A percentile compares a stretch with the other conserved stretches of the same genome.
These are phyloP conservation scores for Ganoderma meredithae DNA, from an alignment of 1,284 basidiomycete genomes.

Conservation along the genomic window DNA sequence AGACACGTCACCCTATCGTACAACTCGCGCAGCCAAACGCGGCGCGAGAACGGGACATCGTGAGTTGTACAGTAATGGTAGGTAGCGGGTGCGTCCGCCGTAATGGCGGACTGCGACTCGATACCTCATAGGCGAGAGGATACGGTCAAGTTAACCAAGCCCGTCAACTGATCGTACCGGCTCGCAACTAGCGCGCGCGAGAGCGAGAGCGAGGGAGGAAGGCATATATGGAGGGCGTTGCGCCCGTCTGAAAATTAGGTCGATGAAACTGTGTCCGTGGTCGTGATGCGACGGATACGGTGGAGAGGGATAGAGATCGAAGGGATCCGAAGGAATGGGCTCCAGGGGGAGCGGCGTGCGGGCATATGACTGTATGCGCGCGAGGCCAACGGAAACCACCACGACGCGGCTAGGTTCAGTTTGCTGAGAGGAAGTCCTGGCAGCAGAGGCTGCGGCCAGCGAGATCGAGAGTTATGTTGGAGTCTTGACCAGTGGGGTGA, in stretches of 20 bases:
- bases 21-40: not conserved
- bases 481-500: not conserved
- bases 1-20: slow-evolving; percentile 5
- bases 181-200: no score
- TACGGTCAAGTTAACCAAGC: no score
- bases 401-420: not conserved
- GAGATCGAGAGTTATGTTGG: no score
- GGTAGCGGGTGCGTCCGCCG: not conserved
- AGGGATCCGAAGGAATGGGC: not conserved
- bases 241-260: no score
- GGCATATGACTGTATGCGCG: not conserved
- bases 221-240: not conserved
- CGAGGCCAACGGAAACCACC: not conserved
- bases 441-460: no score
- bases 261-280: not conserved
- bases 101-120: no score
- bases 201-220: not conserved
- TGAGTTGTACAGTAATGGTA: not conserved
- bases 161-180: no score
- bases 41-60: not conserved
- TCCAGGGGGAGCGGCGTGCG: not conserved
- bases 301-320: no score
- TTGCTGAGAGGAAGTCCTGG: not conserved
- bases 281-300: not conserved
- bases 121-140: no score